Evolutionary conservation across 2,329 filamentous ascomycete species (phyloP).

Genomic region (Colletotrichum sp.): DNA sequence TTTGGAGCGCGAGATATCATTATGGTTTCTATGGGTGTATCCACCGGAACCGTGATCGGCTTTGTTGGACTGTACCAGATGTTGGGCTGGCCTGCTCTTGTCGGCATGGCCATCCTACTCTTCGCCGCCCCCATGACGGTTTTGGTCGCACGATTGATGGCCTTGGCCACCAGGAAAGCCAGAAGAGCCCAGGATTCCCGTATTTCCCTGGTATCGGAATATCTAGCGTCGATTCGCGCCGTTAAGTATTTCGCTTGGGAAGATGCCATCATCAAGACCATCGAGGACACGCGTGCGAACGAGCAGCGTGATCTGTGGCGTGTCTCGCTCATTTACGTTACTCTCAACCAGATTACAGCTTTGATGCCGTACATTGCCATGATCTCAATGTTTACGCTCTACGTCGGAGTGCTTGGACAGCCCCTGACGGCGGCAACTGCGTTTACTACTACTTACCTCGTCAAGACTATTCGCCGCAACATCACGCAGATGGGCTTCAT

Average conservation of each 20-base stretch:
- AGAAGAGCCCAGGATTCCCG: constrained; percentile 61
- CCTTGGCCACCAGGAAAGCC: constrained; percentile 51
- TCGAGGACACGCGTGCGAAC: constrained; percentile 51
- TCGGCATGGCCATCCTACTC: constrained; percentile 54
- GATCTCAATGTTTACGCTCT: constrained; percentile 58
- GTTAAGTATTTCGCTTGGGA: constrained; percentile 70
- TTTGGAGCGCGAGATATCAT: constrained; percentile 56
- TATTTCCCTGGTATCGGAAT: constrained; percentile 63
- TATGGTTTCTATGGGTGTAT: constrained; percentile 47
- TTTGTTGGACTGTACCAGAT: constrained; percentile 59
- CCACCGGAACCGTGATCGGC: constrained; percentile 51
- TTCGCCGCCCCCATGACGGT: constrained; percentile 54
- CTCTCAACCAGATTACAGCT: constrained; percentile 54
- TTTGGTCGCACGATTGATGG: constrained; percentile 54
- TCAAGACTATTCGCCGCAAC: constrained; percentile 58
- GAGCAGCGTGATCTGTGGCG: constrained; percentile 62
- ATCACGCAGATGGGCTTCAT: constrained; percentile 54
- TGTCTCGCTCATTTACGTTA: constrained; percentile 51
- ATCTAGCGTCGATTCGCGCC: constrained; percentile 60
- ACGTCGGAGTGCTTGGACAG: constrained; percentile 51
- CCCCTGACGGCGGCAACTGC: constrained; percentile 60
- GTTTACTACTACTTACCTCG: constrained; percentile 60
- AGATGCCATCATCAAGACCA: constrained; percentile 53
- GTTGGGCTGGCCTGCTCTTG: constrained; percentile 59
- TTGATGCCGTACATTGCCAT: constrained; percentile 57